Evolutionary conservation across 1,284 basidiomycete genomes (phyloP).

Genomic region (Mycena citricolor): DNA sequence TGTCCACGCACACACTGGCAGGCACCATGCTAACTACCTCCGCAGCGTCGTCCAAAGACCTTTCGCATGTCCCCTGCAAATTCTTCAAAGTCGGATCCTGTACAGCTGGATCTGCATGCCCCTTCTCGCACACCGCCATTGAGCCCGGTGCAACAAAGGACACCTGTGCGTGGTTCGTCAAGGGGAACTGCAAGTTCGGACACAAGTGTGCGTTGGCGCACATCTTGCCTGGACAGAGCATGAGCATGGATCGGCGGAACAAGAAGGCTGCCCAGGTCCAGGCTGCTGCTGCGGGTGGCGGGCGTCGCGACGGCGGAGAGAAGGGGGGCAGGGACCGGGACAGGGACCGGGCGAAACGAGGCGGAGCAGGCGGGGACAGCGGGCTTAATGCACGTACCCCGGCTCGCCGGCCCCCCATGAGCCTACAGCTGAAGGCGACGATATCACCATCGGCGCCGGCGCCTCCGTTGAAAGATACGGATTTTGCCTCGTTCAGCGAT

Average conservation of each 20-base stretch:
- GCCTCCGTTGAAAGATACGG: conserved; percentile 70
- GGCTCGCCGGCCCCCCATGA: conserved; percentile 59
- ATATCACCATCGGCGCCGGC: conserved; percentile 79
- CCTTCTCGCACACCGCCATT: conserved; percentile 78
- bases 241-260: conserved; percentile 97
- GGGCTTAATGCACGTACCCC: conserved; percentile 44
- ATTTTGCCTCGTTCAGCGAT: conserved; percentile 69
- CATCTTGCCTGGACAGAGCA: conserved; percentile 88
- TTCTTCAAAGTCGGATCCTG: conserved; percentile 95
- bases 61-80: conserved; percentile 97
- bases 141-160: conserved; percentile 86
- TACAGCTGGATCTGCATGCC: conserved; percentile 93
- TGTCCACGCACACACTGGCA: too few species aligned
- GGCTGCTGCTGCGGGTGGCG: conserved; percentile 48
- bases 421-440: conserved; percentile 66
- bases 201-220: conserved; percentile 97
- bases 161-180: conserved; percentile 92
- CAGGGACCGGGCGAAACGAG: conserved; percentile 39
- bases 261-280: conserved; percentile 91
- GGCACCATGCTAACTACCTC: conserved; percentile 8
- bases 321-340: conserved; percentile 35
- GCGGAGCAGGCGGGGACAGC: conserved; percentile 40
- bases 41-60: conserved; percentile 79
- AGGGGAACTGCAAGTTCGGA: conserved; percentile 97
- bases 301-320: conserved; percentile 27